Conservation (phyloP, 169 alveolate genomes). For the Plasmodium relictum region DNA sequence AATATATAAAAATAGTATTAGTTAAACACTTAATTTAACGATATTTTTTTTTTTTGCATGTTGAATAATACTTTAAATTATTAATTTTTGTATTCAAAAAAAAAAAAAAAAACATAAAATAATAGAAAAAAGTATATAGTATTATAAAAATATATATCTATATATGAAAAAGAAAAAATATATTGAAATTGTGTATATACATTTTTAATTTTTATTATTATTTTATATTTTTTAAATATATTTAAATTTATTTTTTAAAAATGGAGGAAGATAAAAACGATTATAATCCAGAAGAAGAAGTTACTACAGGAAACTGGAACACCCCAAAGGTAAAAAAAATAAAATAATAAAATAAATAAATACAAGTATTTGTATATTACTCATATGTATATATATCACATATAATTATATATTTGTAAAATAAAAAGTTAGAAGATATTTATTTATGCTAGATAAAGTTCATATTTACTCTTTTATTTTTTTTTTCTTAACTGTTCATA, state of each 20-base stretch:
- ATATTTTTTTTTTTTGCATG: too few species aligned
- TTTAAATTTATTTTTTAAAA: constrained; percentile 4
- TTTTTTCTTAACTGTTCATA: constrained; percentile 6
- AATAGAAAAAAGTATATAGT: neutral
- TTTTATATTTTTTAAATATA: neutral
- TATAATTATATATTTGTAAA: neutral
- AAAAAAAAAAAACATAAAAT: too few species aligned
- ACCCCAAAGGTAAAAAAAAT: constrained; percentile 85
- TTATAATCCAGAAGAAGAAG: constrained; percentile 89
- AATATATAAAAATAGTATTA: too few species aligned
- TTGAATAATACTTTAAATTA: too few species aligned
- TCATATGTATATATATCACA: neutral
- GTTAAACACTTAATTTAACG: too few species aligned
- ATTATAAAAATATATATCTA: neutral
- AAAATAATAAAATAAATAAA: neutral
- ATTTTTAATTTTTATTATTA: neutral
- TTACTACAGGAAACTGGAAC: constrained; percentile 91
- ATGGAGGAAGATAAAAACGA: constrained; percentile 75
- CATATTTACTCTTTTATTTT: neutral
- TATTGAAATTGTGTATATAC: constrained; percentile 26
- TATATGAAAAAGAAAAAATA: neutral
- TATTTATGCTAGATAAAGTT: neutral
- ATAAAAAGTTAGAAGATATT: neutral
- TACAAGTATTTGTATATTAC: neutral
- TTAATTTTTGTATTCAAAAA: too few species aligned